Percentiles rank a stretch among this genome's conserved stretches.
phyloP scores from a whole-genome alignment of 192 early-diverging fungal genomes.

The Backusella tuberculispora region DNA sequence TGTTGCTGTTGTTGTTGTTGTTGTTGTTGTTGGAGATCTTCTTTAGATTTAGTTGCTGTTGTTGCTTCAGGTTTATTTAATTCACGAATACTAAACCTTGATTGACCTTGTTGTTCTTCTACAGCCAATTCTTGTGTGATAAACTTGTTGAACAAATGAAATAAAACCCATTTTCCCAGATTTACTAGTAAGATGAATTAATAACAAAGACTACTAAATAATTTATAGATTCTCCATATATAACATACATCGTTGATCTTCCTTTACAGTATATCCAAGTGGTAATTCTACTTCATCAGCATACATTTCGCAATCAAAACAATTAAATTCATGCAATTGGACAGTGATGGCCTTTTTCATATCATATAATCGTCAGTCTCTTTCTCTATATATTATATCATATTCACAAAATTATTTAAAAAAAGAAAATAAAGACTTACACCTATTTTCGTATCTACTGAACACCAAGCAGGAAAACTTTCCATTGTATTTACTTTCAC shows the following conservation, averaged over 20 bases:
- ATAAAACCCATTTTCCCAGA: conserved; percentile 83
- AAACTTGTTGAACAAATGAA: conserved; percentile 72
- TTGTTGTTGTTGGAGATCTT: background rate
- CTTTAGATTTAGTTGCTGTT: background rate
- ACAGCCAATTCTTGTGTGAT: conserved; percentile 36
- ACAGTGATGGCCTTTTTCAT: conserved; percentile 70
- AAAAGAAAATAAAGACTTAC: conserved; percentile 40
- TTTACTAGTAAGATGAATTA: conserved; percentile 57
- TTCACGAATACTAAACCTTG: background rate
- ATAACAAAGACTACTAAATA: background rate
- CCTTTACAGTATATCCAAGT: conserved; percentile 52
- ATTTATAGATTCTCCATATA: background rate
- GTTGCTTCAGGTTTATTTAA: background rate
- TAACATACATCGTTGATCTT: conserved; percentile 72
- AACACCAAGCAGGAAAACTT: conserved; percentile 90
- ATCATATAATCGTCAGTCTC: background rate
- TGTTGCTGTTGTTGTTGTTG: background rate
- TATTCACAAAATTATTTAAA: background rate
- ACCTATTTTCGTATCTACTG: conserved; percentile 90
- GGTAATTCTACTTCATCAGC: conserved; percentile 73
- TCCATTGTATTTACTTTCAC: conserved; percentile 67
- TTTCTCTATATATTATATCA: background rate
- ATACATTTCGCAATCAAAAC: conserved; percentile 91
- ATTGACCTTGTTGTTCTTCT: background rate
- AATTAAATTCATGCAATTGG: conserved; percentile 79